These are phyloP conservation scores for Ganoderma boninense DNA, from an alignment of 1,284 basidiomycete genomes.

Conservation along the genomic window DNA sequence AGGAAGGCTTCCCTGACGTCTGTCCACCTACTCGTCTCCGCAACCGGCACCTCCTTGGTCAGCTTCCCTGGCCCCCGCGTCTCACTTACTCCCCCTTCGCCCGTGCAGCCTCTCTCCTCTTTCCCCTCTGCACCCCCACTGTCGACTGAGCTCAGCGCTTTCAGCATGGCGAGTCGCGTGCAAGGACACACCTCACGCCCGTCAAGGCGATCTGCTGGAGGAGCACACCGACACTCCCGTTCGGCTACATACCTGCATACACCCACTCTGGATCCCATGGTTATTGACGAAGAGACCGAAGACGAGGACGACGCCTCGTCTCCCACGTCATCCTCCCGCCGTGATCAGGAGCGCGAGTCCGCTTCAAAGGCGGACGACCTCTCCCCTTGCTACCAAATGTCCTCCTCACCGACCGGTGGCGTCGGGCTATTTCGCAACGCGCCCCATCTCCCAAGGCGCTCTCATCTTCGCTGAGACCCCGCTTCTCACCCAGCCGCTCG, in stretches of 20 bases:
- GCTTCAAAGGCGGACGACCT: slow-evolving; percentile 20
- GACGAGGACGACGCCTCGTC: slow-evolving; percentile 19
- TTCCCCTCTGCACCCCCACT: slow-evolving; percentile 5
- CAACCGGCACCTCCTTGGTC: neutral
- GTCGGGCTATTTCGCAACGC: slow-evolving; percentile 37
- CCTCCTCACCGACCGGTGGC: slow-evolving; percentile 32
- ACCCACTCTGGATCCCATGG: slow-evolving; percentile 28
- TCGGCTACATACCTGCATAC: slow-evolving; percentile 25
- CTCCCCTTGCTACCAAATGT: slow-evolving; percentile 25
- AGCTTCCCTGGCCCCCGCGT: neutral
- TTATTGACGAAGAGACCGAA: slow-evolving; percentile 28
- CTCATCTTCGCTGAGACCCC: slow-evolving; percentile 37
- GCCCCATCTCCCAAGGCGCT: slow-evolving; percentile 32
- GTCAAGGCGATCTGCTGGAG: slow-evolving; percentile 4
- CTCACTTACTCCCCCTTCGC: slow-evolving; percentile 2
- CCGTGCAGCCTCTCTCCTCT: slow-evolving; percentile 3
- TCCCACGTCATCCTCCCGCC: slow-evolving; percentile 14
- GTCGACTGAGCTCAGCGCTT: slow-evolving; percentile 5
- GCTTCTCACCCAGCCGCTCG: slow-evolving; percentile 33
- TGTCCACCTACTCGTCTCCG: slow-evolving; percentile 11
- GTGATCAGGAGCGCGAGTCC: slow-evolving; percentile 19
- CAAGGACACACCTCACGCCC: slow-evolving; percentile 9
- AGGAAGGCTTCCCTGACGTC: slow-evolving; percentile 4
- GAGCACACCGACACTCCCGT: slow-evolving; percentile 22
- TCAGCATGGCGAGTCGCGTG: slow-evolving; percentile 18